Evolutionary conservation across 148 eudicot genomes (phyloP), one percentile per base, ranked within the genome.

Genomic region (Persicaria maculosa): DNA sequence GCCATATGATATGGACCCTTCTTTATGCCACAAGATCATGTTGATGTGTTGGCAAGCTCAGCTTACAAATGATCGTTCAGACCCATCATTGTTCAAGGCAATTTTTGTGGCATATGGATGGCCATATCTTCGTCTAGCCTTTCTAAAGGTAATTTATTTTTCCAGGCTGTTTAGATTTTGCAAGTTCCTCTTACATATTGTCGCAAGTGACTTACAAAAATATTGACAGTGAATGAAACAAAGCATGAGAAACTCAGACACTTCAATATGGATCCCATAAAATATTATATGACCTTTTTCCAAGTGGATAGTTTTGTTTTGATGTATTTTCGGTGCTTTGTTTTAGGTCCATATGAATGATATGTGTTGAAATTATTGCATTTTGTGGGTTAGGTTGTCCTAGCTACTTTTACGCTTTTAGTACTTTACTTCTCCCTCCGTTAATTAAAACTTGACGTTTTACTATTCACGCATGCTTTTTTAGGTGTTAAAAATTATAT

Each of bases 1-100:
- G 71, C 93, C 97, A 2, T 68, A 53, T 78, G 97, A 91, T 79
- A 88, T 91, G 95, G 89, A 90, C 84, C 91, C 98, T 68, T 81
- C 82, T 61, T 79, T 83, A 62, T 87, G 97, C 82, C 88, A 87
- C 76, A 74, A 79, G 76, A 71, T 73, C 36, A 74, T 94, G 75
- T 73, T 75, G 70, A 78, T 75, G 46, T 74, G 78, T 70, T 94
- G 97, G 98, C 81, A 74, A 80, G 79, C 84, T 80, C 97, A 88
- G 76, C 80, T 68, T 76, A 77, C 64, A 76, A 72, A 73, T 80
- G 77, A 79, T 81, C 44, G 78, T 84, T 50, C 84, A 62, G 75
- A 83, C 69, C 90, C 93, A 59, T 94, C 98, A 45, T 83, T 94
- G 61, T 83, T 94, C 74, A 86, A 81, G 82, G 88, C 93, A n/a